phyloP scores from a whole-genome alignment of 176 grass and related monocot species.

The Phragmites australis region DNA sequence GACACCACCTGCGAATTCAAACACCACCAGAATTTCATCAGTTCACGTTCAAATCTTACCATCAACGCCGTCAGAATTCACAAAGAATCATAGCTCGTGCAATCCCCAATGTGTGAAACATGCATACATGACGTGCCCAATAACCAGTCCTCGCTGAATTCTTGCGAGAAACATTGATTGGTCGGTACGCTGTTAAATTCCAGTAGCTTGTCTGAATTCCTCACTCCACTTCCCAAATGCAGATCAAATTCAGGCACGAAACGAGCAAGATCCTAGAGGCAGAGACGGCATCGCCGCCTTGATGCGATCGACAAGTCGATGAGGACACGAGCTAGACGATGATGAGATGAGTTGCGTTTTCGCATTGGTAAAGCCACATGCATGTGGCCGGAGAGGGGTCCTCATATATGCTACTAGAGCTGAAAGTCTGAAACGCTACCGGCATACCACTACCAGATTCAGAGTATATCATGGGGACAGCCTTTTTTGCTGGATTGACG shows the following conservation, averaged over 20 bases:
- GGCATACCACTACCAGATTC: neutral
- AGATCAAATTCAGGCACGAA: neutral
- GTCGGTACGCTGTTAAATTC: neutral
- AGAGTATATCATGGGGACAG: neutral
- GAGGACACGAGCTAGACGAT: slow-evolving; percentile 14
- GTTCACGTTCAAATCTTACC: neutral
- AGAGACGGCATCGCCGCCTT: neutral
- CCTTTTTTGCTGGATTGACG: slow-evolving; percentile 46
- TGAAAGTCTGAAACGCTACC: slow-evolving; percentile 1
- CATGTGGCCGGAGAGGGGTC: neutral
- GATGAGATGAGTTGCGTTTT: neutral
- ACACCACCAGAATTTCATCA: neutral
- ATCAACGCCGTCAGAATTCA: neutral
- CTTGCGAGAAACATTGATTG: neutral
- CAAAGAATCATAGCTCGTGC: neutral
- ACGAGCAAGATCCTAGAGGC: neutral
- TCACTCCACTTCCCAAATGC: neutral
- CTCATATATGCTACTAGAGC: neutral
- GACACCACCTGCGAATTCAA: slow-evolving; percentile 56
- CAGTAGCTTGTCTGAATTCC: neutral
- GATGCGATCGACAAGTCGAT: neutral
- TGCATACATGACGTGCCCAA: neutral
- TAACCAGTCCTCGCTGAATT: slow-evolving; percentile 7
- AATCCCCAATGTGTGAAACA: too few species aligned
- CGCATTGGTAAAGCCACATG: slow-evolving; percentile 9